Percentiles rank a stretch among this genome's conserved stretches.
phyloP scores from a whole-genome alignment of 306 rosid species.

The Biancaea sappan region DNA sequence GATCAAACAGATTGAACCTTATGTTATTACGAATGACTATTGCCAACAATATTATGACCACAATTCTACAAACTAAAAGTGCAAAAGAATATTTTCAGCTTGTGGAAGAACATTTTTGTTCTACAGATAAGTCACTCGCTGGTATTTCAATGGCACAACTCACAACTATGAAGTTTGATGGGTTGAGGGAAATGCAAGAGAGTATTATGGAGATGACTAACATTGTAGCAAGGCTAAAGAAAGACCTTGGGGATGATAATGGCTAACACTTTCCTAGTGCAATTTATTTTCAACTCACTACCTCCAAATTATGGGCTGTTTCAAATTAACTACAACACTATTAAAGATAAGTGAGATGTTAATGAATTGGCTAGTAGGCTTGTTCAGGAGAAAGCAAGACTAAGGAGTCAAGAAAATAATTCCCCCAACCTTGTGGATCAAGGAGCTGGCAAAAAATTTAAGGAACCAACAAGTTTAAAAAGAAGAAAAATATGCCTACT shows the following conservation, averaged over 20 bases:
- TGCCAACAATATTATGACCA: not conserved
- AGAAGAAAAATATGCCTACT: no score
- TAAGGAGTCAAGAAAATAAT: not conserved
- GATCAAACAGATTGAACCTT: not conserved
- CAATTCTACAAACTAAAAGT: not conserved
- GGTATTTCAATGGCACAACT: not conserved
- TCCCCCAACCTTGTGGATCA: not conserved
- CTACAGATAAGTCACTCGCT: not conserved
- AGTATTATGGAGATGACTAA: not conserved
- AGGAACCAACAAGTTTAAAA: no score
- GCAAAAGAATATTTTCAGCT: not conserved
- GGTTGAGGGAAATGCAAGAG: not conserved
- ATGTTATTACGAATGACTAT: slow-evolving; percentile 22
- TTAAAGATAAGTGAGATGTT: not conserved
- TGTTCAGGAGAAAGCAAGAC: not conserved
- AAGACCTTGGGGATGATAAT: not conserved
- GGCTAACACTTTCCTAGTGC: no score
- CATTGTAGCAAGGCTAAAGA: not conserved
- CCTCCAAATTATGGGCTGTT: not conserved
- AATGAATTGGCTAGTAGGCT: not conserved
- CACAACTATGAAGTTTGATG: not conserved
- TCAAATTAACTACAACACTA: not conserved
- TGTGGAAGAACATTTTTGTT: not conserved
- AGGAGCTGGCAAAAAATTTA: no score
- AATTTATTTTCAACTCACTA: no score